Evolutionary conservation across 176 grass and related monocot genomes (phyloP), one percentile per base, ranked within the genome.

Genomic region (Oryza australiensis): DNA sequence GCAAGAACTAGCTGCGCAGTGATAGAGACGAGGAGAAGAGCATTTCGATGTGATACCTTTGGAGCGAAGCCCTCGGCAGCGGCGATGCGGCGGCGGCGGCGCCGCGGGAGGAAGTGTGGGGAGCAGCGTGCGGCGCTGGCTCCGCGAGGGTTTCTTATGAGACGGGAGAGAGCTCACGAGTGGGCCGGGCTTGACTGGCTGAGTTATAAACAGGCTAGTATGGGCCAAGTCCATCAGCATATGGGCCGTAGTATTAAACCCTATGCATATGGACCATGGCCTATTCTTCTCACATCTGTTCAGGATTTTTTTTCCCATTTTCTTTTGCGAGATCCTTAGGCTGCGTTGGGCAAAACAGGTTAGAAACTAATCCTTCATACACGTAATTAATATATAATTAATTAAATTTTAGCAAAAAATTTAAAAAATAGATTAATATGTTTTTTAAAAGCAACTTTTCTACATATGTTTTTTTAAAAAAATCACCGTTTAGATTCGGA

Each of bases 61-160:
- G 9, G 15, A 9, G 74, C 30, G 26, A 11, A 33, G 49, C 51
- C 12, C 73, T 14, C 33, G 9, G 64, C 34, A 34, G 12, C 64
- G 3, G 82, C 64, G 46, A 41, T 72, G 81, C 30, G 72, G 75
- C 53, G 72, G 73, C 73, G 30, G 46, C 55, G 67, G 74, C 38
- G 45, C 70, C 51, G 68, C 51, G 26, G 53, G 80, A 37, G 80
- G 57, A 0, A 14, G 7, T 2, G 80, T 20, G 0, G 53, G 42
- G 11, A 28, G 55, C 53, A 37, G 57, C 5, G 15, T 9, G 14
- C 0, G 38, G 8, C 0, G 28, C 22, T 23, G 67, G 68, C 24
- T 65, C 32, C 57, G 57, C 68, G 24, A 80, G 84, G 84, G 76
- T 86, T 73, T 80, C 75, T 79, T 72, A 66, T 86, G 14, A 24